A percentile compares a stretch with the other conserved stretches of the same genome.
Conservation (phyloP, 2,329 filamentous ascomycete species). For the Tolypocladium ovalisporum region DNA sequence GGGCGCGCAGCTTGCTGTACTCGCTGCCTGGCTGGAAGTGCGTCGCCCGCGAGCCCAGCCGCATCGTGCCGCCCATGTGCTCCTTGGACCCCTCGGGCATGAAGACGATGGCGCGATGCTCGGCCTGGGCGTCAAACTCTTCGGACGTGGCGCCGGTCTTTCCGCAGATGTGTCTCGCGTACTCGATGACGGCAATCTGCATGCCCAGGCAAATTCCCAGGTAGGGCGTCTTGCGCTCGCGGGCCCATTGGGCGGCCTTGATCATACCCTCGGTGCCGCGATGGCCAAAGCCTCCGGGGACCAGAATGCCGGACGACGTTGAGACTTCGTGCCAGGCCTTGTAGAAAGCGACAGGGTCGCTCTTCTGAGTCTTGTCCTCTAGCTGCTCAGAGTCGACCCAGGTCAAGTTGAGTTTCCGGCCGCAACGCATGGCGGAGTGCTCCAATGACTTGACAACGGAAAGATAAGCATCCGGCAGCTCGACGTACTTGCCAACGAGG, state of each 20-base stretch:
- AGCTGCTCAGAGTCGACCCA: constrained; percentile 82
- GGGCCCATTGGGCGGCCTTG: constrained; percentile 72
- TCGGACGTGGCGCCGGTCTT: constrained; percentile 45
- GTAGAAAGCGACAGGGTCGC: constrained; percentile 63
- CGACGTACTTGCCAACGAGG: constrained; percentile 86
- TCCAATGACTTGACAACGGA: constrained; percentile 79
- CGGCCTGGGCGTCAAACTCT: constrained; percentile 43
- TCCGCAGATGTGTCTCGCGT: constrained; percentile 64
- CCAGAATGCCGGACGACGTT: constrained; percentile 21
- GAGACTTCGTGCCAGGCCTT: constrained; percentile 1
- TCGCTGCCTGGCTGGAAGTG: constrained; percentile 66
- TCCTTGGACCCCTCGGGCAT: constrained; percentile 65
- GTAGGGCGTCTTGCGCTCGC: constrained; percentile 70
- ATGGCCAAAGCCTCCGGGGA: constrained; percentile 69
- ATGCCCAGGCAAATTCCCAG: constrained; percentile 87
- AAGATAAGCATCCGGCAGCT: constrained; percentile 76
- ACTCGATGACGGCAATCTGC: constrained; percentile 88
- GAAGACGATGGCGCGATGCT: constrained; percentile 67
- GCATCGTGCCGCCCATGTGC: constrained; percentile 75
- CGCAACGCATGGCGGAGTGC: constrained; percentile 81
- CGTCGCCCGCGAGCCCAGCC: constrained; percentile 64
- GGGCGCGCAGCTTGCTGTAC: constrained; percentile 65
- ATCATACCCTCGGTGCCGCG: constrained; percentile 89
- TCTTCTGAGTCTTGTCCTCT: constrained; percentile 51
- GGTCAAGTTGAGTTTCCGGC: constrained; percentile 65